Evolutionary conservation across 495 filamentous ascomycete genomes (phyloP), one percentile per base, ranked within the genome.

Genomic region (Aspergillus egyptiacus): DNA sequence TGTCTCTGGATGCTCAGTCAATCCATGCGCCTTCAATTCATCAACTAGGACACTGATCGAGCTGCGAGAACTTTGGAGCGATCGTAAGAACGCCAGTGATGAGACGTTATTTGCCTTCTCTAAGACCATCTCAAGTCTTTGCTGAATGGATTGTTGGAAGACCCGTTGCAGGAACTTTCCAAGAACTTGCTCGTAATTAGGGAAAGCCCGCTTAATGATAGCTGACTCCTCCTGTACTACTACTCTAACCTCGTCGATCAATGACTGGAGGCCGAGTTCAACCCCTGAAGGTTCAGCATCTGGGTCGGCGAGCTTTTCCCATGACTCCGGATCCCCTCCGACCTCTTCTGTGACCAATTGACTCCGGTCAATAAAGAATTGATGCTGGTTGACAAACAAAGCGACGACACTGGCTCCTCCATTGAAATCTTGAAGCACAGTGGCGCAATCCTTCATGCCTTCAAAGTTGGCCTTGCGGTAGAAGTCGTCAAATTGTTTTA

Each of bases 81-180:
- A 91, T 31, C 94, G 82, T 0, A 99, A 73, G 62, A 95, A 97
- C 3, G 94, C 91, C 18, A 99, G 70, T 4, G 89, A 89, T 1
- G 94, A 97, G 32, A 96, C 81, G 6, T 82, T 83, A 54, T 85
- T 86, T 10, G 94, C 91, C 66, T 95, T 96, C 50, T 95, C 89
- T 34, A 99, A 73, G 7, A 99, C 90, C 86, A 95, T 89, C 57
- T 99, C 94, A 10, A 99, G 74, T 2, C 90, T 75, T 65, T 97
- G 93, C 62, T 97, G 94, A 52, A 98, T 85, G 2, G 91, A 96
- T 63, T 99, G 94, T 61, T 99, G 91, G 62, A 97, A 99, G 5
- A 99, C 83, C 25, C 94, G 79, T 65, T 97, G 94, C 22, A 97
- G 69, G 55, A 99, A 99, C 51, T 87, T 88, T 30, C 81, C 79